Base-by-base conservation (phyloP, 176 grass and related monocot species). In the Avena sativa region DNA sequence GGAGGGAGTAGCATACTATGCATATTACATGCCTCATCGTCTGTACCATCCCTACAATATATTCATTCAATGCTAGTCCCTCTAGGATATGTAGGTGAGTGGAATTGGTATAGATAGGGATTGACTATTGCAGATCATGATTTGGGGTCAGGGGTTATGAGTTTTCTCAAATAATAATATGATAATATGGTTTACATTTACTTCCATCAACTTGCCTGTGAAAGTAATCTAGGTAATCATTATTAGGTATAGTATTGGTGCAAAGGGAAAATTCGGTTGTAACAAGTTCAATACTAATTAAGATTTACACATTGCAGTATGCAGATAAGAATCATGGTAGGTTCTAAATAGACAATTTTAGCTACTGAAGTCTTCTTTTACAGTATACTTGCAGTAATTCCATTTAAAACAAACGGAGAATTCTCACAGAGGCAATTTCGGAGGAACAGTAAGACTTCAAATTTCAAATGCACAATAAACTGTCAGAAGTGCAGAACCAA, bases 371-470 rank as follows among this genome's bases (percentile, higher is more conserved):
- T 64, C 19, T 55, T 83, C 13, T 17, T 57, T 58, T 86, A 16
- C 8, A 53, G 63, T 51, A 43, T 21, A 21, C 19, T 65, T 51
- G 15, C 57, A 63, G 71, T n/a, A 47, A 83, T 50, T 48, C 3
- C 8, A 51, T 85, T 20, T 66, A 76, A 65, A 85, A 48, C 63
- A 48, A 36, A 85, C 53, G 12, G 56, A 85, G 19, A 78, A 64
- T 17, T 8, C 57, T 17, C 7, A 0, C 64, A 38, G 17, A 67
- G 43, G 16, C 8, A 75, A 83, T 17, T 79, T 71, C 12, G 47
- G 83, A 81, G 77, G 66, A 62, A 68, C 3, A 70, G 9, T 14
- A 55, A 8, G 26, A 16, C 70, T 85, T 71, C 14, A 34, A 77
- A 56, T 10, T 12, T 77, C 23, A 16, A 58, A 86, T 23, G 77